Base-by-base conservation (phyloP, 805 yeast genomes). In the Candida sakaeoensis region DNA sequence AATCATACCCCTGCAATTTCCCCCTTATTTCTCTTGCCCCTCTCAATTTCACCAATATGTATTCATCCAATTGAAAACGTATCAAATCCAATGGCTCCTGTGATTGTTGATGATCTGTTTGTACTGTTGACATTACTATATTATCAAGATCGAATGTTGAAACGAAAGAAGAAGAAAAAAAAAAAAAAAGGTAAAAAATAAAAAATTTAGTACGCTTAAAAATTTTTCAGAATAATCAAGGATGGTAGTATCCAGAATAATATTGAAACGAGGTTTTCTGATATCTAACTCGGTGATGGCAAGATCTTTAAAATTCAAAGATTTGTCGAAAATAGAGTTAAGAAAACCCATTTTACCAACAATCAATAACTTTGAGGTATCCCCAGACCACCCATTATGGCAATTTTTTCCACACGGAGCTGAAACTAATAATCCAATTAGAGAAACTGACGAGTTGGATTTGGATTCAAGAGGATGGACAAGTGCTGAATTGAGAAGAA, bases 21-120 rank as follows among this genome's bases (percentile, higher is more conserved):
- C 99, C 99, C 21, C 79, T 77, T 65, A 93, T 76, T 58, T 91
- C 96, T 53, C 99, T 77, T 48, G 93, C 91, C 15, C 96, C 98
- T 60, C 98, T 81, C 44, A 93, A 76, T 58, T 93, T 93, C 42
- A 93, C 91, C 54, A 79, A 78, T 17, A 93, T 88, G 38, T 72
- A 68, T 63, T 93, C 98, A 57, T 93, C 97, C 36, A 93, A 69
- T 43, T 89, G 85, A 45, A 84, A 75, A 51, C 91, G 82, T 49
- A 93, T 79, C 52, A 90, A 73, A 56, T 91, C 97, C 43, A 93
- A 76, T n/a, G 99, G 99, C 51, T 88, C 95, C 43, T 63, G 66
- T 37, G 50, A 57, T 42, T 61, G 65, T 21, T 61, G 58, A 36
- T 36, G 39, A 18, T 57, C 58, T 3, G 69, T 52, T 40, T 57